phyloP scores from a whole-genome alignment of 257 asterid species.

The Craterostigma plantagineum region DNA sequence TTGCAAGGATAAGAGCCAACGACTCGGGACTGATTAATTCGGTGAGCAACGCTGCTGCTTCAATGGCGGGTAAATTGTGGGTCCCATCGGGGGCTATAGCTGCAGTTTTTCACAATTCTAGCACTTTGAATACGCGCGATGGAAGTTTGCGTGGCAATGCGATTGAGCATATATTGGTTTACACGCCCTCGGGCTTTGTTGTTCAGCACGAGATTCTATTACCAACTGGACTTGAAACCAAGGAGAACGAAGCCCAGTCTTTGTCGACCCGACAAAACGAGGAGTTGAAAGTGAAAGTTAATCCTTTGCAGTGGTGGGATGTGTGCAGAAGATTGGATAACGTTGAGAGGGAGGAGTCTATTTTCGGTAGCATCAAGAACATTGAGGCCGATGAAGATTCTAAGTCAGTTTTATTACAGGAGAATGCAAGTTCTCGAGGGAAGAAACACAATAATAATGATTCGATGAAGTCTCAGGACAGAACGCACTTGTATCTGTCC shows the following conservation, averaged over 20 bases:
- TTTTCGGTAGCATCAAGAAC: conserved; percentile 27
- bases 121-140: conserved; percentile 24
- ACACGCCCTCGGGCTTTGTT: conserved; percentile 51
- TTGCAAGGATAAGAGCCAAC: conserved; percentile 36
- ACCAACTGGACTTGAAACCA: conserved; percentile 23
- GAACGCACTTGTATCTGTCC: conserved; percentile 36
- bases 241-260: conserved; percentile 17
- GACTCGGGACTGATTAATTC: conserved; percentile 41
- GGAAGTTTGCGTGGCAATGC: conserved; percentile 14
- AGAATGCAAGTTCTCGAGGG: conserved; percentile 11
- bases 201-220: conserved; percentile 44
- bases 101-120: conserved; percentile 39
- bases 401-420: no score
- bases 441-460: conserved; percentile 18
- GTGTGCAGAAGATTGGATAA: conserved; percentile 60
- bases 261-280: conserved; percentile 35
- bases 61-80: conserved; percentile 36
- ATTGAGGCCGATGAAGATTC: conserved; percentile 19
- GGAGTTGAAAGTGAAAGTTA: conserved; percentile 43
- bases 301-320: conserved; percentile 72
- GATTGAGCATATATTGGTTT: conserved; percentile 51
- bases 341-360: conserved; percentile 43
- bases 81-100: conserved; percentile 56
- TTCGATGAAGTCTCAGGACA: conserved; percentile 20
- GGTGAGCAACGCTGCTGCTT: conserved; percentile 47